Evolutionary conservation across 2,329 filamentous ascomycete genomes (phyloP).

Genomic region (Trichoderma sp.): DNA sequence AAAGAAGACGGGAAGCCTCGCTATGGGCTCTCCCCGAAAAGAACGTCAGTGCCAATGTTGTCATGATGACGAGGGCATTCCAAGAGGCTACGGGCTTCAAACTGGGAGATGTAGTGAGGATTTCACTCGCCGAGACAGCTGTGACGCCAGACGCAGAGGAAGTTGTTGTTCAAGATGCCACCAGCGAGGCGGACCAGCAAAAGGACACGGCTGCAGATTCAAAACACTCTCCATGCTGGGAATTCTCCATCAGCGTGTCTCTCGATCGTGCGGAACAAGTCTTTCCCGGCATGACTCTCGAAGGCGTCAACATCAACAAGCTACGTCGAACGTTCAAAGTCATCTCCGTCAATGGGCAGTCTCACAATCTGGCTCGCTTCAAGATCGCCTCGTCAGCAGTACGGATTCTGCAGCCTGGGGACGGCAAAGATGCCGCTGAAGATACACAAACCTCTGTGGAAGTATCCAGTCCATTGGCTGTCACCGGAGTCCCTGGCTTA

Average conservation of each 20-base stretch:
- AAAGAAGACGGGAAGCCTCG: conserved; percentile 46
- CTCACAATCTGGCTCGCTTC: conserved; percentile 49
- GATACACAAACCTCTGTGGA: conserved; percentile 2
- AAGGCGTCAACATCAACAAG: conserved; percentile 50
- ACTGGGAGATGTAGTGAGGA: conserved; percentile 63
- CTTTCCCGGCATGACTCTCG: conserved; percentile 69
- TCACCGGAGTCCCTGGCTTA: conserved; percentile 68
- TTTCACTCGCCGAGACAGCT: conserved; percentile 56
- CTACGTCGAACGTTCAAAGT: conserved; percentile 53
- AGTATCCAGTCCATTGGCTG: conserved; percentile 41
- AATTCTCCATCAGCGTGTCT: conserved; percentile 37
- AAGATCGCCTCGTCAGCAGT: conserved; percentile 41
- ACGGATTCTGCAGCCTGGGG: conserved; percentile 41
- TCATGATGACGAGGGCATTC: conserved; percentile 73
- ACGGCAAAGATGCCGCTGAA: conserved; percentile 27
- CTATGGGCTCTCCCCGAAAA: conserved; percentile 56
- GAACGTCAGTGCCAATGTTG: conserved; percentile 66
- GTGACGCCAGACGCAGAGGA: conserved; percentile 56
- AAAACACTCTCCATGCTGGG: conserved; percentile 42
- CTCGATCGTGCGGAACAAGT: conserved; percentile 65
- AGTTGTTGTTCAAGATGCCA: conserved; percentile 62
- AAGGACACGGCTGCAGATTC: conserved; percentile 25
- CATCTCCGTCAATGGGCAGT: conserved; percentile 55
- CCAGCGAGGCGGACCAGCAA: conserved; percentile 38
- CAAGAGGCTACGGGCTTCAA: conserved; percentile 73